Evolutionary conservation across 1,139 yeast species (phyloP).

Genomic region (Pichia sp.): DNA sequence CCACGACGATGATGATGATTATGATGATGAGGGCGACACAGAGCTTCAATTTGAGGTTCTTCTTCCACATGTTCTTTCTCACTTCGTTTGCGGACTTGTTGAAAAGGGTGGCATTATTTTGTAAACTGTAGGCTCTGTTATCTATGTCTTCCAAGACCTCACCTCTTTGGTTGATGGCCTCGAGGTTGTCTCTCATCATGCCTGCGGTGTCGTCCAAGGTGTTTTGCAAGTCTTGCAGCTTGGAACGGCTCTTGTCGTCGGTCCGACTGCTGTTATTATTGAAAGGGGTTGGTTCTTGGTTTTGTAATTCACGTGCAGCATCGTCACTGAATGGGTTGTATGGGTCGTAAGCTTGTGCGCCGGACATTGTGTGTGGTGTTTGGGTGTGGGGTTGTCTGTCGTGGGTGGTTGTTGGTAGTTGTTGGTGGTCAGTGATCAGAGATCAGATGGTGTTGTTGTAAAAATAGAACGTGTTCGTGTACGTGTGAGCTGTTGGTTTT

Average conservation of each 20-base stretch:
- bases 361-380: slow-evolving; percentile 25
- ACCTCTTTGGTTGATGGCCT: slow-evolving; percentile 92
- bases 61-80: slow-evolving; percentile 99
- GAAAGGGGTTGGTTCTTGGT: slow-evolving; percentile 17
- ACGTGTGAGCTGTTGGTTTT: too few species aligned
- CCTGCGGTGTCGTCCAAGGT: slow-evolving; percentile 77
- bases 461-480: too few species aligned
- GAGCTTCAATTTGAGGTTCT: slow-evolving; percentile 95
- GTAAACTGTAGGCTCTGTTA: slow-evolving; percentile 91
- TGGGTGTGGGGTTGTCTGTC: too few species aligned
- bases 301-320: slow-evolving; percentile 25
- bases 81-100: slow-evolving; percentile 97
- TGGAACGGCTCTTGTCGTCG: slow-evolving; percentile 14
- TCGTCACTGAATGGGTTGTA: slow-evolving; percentile 34
- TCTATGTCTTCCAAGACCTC: slow-evolving; percentile 92
- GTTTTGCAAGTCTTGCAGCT: slow-evolving; percentile 30
- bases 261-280: neutral
- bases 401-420: too few species aligned
- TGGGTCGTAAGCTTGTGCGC: slow-evolving; percentile 35
- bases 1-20: slow-evolving; percentile 80
- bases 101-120: slow-evolving; percentile 93
- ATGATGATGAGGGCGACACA: slow-evolving; percentile 82
- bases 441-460: too few species aligned
- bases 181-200: slow-evolving; percentile 96
- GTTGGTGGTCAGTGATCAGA: too few species aligned